Conservation (phyloP, 257 asterid genomes). For the Cordia subcordata region DNA sequence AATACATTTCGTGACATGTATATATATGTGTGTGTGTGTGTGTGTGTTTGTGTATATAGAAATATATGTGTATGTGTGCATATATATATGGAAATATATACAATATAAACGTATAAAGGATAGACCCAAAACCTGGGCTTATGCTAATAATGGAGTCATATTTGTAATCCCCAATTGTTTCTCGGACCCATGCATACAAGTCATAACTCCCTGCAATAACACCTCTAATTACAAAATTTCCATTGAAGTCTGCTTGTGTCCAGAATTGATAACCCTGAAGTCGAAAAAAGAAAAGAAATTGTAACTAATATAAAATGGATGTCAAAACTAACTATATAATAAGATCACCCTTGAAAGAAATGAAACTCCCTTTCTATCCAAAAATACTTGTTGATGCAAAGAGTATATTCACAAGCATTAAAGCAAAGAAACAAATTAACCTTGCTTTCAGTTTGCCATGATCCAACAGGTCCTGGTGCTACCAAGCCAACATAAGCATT, state of each 20-base stretch:
- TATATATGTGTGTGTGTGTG: too few relatives aligned
- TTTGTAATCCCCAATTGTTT: constrained; percentile 57
- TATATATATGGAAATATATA: too few relatives aligned
- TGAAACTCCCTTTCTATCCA: too few relatives aligned
- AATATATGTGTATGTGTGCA: too few relatives aligned
- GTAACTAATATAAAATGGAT: not conserved
- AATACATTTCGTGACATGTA: too few relatives aligned
- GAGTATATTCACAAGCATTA: too few relatives aligned
- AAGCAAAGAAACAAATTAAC: constrained; percentile 16
- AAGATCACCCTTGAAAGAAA: too few relatives aligned
- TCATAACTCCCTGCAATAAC: constrained; percentile 48
- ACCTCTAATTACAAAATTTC: constrained; percentile 39
- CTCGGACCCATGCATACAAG: constrained; percentile 52
- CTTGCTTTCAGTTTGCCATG: constrained; percentile 82
- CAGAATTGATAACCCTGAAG: constrained; percentile 82
- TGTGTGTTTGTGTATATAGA: too few relatives aligned
- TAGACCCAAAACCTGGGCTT: too few relatives aligned
- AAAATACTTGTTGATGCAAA: too few relatives aligned
- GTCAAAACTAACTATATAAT: not conserved
- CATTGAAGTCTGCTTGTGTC: constrained; percentile 37
- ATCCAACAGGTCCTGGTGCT: constrained; percentile 42
- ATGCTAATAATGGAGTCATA: too few relatives aligned
- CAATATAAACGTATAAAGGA: too few relatives aligned
- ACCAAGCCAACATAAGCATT: constrained; percentile 69
- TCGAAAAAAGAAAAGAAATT: not conserved